phyloP scores from a whole-genome alignment of 164 flowering plant genomes.

The Vitis riparia region DNA sequence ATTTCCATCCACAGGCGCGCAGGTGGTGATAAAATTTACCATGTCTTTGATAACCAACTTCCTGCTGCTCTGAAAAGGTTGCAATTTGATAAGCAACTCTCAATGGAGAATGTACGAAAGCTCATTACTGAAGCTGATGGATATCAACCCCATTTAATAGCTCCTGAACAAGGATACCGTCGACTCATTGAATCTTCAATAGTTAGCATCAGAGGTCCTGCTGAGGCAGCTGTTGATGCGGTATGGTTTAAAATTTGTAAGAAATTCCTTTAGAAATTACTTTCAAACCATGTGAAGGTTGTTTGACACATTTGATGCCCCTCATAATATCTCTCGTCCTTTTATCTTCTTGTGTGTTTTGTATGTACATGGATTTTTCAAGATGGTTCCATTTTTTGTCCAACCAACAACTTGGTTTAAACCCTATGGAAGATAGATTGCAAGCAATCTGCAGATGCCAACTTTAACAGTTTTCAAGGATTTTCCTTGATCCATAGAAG shows the following conservation, averaged over 20 bases:
- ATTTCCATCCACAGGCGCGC: constrained; percentile 54
- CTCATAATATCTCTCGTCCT: neutral
- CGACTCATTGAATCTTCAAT: constrained; percentile 89
- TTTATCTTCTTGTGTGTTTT: neutral
- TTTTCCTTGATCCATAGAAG: too few relatives aligned
- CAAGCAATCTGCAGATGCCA: too few relatives aligned
- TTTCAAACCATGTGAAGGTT: too few relatives aligned
- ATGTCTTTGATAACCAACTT: constrained; percentile 80
- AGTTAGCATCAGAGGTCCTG: constrained; percentile 81
- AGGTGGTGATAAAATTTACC: constrained; percentile 79
- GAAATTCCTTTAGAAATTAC: neutral
- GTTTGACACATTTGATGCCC: too few relatives aligned
- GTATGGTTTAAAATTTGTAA: constrained; percentile 37
- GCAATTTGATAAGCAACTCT: constrained; percentile 81
- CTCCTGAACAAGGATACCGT: constrained; percentile 91
- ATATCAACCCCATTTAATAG: constrained; percentile 81
- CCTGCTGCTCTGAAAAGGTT: constrained; percentile 81
- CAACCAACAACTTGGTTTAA: neutral
- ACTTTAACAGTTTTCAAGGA: too few relatives aligned
- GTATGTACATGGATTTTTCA: neutral
- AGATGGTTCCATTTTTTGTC: neutral
- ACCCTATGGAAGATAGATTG: neutral
- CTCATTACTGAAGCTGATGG: constrained; percentile 88
- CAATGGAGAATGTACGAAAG: constrained; percentile 78
- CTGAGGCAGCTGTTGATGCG: constrained; percentile 93